phyloP scores from a whole-genome alignment of 208 protist genomes.

The Endotrypanum monterogeii region DNA sequence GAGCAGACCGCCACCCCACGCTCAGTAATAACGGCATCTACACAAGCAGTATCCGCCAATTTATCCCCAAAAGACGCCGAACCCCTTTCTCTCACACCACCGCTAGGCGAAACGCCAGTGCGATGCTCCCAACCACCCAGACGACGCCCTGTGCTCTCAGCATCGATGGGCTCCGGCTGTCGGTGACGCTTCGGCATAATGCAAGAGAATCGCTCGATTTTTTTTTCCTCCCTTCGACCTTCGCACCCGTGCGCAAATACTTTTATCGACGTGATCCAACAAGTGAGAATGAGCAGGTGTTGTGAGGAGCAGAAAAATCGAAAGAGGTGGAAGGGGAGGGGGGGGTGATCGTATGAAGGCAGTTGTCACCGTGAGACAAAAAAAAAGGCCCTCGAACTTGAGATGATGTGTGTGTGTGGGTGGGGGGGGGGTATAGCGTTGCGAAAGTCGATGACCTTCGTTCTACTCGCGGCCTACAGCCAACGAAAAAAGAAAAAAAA shows the following conservation, averaged over 20 bases:
- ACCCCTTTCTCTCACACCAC: neutral
- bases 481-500: neutral
- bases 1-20: slow-evolving; percentile 14
- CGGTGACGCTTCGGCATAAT: slow-evolving; percentile 82
- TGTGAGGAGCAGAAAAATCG: neutral
- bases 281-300: neutral
- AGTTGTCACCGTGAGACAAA: neutral
- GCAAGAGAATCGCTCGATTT: neutral
- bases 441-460: neutral
- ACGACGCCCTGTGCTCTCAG: slow-evolving; percentile 19
- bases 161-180: slow-evolving; percentile 63
- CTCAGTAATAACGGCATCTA: neutral
- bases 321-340: neutral
- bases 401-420: no score
- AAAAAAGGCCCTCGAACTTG: no score
- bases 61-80: neutral
- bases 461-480: neutral
- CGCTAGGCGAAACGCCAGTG: neutral
- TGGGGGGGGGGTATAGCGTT: neutral
- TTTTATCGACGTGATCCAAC: neutral
- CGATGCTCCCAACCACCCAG: neutral
- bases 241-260: neutral
- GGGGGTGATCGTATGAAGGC: neutral
- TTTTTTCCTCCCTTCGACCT: neutral
- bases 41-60: neutral